Evolutionary conservation across 306 rosid species (phyloP), one percentile per base, ranked within the genome.

Genomic region (Gleditsia sinensis): DNA sequence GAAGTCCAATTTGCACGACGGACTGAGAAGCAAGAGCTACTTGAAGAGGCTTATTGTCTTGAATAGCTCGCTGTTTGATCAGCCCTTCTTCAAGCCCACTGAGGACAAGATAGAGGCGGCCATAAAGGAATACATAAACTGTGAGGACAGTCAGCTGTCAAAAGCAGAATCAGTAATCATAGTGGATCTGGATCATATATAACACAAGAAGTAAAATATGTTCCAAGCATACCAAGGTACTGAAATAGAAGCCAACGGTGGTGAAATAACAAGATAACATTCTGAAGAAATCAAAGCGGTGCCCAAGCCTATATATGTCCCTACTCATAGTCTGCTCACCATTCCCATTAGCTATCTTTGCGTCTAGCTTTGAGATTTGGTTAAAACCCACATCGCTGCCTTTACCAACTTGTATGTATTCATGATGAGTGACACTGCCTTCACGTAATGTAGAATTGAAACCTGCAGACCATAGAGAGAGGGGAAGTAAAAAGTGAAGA

Each of bases 291-390:
- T 94, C 97, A 81, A 91, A 94, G 45, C 96, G 91, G 78, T 94
- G 98, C 2, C 98, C 98, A 67, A 94, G 97, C 80, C 98, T 85
- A 51, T 91, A 94, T 42, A 94, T 84, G 84, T 94, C 98, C 49
- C 97, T 93, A 75, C 98, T 94, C 85, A 94, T 61, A 17, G 98
- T 94, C 91, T 88, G 98, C 74, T 94, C 97, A 3, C 98, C 97
- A 2, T 94, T 94, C 30, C 98, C 98, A 56, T 90, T 92, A 53
- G 98, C 94, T 55, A 94, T 91, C 78, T 94, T 94, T 69, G 98
- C 98, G 85, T 94, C 98, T 78, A 94, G 91, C 89, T 85, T 89
- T 11, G 98, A 94, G 80, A 94, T 94, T 85, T 94, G 98, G 83
- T 94, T 90, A 39, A 94, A 96, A 79, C 98, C 97, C 48, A 94